Conservation (phyloP, 345 rosid species). For the Melaleuca alternifolia region DNA sequence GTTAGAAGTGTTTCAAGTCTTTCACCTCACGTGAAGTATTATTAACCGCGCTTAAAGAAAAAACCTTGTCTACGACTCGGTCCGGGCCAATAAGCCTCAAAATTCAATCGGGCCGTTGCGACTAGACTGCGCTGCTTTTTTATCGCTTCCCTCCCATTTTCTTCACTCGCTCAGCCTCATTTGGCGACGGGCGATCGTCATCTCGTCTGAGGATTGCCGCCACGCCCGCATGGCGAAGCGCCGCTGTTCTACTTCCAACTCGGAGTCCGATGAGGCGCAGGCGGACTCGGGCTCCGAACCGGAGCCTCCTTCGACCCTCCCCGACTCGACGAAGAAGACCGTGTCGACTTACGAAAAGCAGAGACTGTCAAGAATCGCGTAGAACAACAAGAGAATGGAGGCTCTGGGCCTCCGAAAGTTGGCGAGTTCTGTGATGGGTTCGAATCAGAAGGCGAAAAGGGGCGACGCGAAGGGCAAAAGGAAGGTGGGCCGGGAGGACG, state of each 20-base stretch:
- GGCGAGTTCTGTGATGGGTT: conserved; percentile 36
- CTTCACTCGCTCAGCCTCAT: neutral
- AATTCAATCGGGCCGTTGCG: neutral
- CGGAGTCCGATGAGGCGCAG: conserved; percentile 3
- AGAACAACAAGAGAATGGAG: conserved; percentile 72
- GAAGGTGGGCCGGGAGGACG: conserved; percentile 10
- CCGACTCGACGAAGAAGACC: neutral
- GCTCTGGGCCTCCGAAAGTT: conserved; percentile 59
- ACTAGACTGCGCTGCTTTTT: neutral
- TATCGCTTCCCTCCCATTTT: neutral
- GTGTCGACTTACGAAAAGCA: conserved; percentile 56
- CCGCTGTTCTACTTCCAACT: neutral
- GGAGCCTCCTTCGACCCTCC: neutral
- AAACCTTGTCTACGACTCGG: neutral
- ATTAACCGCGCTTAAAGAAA: neutral
- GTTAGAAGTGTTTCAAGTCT: neutral
- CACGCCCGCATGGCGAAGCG: conserved; percentile 12
- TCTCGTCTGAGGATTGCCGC: neutral
- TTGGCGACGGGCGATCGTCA: neutral
- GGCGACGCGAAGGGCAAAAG: conserved; percentile 27
- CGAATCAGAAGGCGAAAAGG: conserved; percentile 10
- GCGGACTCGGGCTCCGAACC: conserved; percentile 1
- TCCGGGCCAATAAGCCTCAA: neutral
- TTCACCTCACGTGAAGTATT: neutral
- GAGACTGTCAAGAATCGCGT: conserved; percentile 65